Percentiles rank a stretch among this genome's conserved stretches.
Conservation (phyloP, 257 asterid genomes). For the Voacanga thouarsii region DNA sequence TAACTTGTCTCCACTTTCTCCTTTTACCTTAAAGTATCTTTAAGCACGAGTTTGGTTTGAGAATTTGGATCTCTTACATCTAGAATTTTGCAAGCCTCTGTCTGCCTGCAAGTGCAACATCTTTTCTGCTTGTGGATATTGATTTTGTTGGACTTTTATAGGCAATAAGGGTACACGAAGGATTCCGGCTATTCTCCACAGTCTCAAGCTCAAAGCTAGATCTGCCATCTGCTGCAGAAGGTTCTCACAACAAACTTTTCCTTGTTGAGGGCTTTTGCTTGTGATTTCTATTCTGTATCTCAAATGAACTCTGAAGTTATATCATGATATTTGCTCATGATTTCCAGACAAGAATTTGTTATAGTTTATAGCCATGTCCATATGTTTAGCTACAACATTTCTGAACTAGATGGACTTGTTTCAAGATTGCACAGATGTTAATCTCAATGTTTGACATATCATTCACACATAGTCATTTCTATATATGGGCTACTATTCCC, state of each 20-base stretch:
- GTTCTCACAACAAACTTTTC: constrained; percentile 24
- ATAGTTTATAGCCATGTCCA: not conserved
- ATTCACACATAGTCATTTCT: not conserved
- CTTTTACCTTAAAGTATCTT: not conserved
- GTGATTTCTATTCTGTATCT: not conserved
- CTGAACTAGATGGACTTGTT: not conserved
- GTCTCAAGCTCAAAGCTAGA: constrained; percentile 71
- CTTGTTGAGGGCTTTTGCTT: not conserved
- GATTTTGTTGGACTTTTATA: constrained; percentile 30
- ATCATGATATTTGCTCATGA: not conserved
- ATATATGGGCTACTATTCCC: not conserved
- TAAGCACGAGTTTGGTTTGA: not conserved
- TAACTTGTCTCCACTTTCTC: not conserved
- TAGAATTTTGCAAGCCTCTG: not conserved
- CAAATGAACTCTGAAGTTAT: not conserved
- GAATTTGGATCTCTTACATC: not conserved
- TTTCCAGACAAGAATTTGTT: not conserved
- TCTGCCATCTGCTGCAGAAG: constrained; percentile 52
- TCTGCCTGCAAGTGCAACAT: not conserved
- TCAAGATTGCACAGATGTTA: not conserved
- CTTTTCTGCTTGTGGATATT: constrained; percentile 7
- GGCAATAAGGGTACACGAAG: constrained; percentile 72
- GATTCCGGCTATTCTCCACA: constrained; percentile 81
- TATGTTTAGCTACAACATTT: not conserved
- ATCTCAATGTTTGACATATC: not conserved